Evolutionary conservation across 768 basidiomycete species (phyloP).

Genomic region (Dioszegia aurantiaca): DNA sequence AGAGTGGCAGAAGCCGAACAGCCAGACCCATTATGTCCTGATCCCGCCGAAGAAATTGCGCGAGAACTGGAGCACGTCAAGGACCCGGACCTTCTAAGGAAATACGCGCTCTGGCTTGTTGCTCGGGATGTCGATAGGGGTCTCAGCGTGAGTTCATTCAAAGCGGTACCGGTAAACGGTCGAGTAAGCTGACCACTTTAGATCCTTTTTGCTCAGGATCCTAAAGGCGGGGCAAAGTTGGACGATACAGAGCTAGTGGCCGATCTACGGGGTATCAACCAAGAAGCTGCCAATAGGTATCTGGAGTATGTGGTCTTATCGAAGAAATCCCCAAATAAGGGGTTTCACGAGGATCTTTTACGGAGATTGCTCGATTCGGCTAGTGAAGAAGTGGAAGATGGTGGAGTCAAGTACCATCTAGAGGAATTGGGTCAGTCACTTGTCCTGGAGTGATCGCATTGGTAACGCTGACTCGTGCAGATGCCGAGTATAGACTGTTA

Average conservation of each 20-base stretch:
- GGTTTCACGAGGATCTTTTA: slow-evolving; percentile 68
- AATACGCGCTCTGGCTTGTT: slow-evolving; percentile 79
- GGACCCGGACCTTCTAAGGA: slow-evolving; percentile 64
- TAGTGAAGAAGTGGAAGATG: slow-evolving; percentile 44
- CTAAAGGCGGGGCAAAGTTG: slow-evolving; percentile 61
- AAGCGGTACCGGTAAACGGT: neutral
- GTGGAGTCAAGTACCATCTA: slow-evolving; percentile 58
- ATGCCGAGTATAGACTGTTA: slow-evolving; percentile 41
- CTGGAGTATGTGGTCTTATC: slow-evolving; percentile 77
- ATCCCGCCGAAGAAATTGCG: slow-evolving; percentile 65
- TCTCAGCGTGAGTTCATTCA: slow-evolving; percentile 61
- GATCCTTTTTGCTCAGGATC: slow-evolving; percentile 63
- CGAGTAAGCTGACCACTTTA: slow-evolving; percentile 40
- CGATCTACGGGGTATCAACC: slow-evolving; percentile 61
- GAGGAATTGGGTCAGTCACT: slow-evolving; percentile 45
- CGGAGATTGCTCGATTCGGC: slow-evolving; percentile 57
- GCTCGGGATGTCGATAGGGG: slow-evolving; percentile 67
- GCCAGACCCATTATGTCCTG: slow-evolving; percentile 61
- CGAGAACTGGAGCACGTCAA: slow-evolving; percentile 60
- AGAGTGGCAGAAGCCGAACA: slow-evolving; percentile 61
- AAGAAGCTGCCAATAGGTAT: slow-evolving; percentile 66
- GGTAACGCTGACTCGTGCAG: slow-evolving; percentile 15
- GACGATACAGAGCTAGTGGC: slow-evolving; percentile 64
- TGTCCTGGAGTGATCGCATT: neutral
- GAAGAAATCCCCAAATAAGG: slow-evolving; percentile 63